Base-by-base conservation (phyloP, 139 green algal species). In the Astrephomene gubernaculifera region DNA sequence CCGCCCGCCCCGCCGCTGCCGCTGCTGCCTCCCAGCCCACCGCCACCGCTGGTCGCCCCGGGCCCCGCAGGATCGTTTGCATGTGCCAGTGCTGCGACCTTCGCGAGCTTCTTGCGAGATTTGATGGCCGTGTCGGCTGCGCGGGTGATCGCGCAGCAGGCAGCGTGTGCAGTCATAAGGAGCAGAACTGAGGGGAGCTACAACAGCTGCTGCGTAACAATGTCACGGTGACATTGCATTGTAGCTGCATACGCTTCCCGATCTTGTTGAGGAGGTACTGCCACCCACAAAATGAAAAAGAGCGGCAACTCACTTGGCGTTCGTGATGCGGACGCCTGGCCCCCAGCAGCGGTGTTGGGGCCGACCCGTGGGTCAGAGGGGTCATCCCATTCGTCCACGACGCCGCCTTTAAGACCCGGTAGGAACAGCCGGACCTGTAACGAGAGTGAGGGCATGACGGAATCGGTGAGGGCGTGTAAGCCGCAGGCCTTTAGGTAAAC, bases 101-200 rank as follows among this genome's bases (percentile, higher is more conserved):
- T 82, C 0, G 43, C 53, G 9, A 87, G 41, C 35, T 76, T 82
- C 82, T 87, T 87, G 7, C 71, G 60, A 1, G 60, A 25, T 25
- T 87, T 87, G 57, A 69, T 41, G 9, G 57, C 39, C 24, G 82
- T 45, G 27, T 87, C 82, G 39, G n/a, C 82, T 87, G 82, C 31
- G 24, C 14, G 63, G 57, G 57, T n/a, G 49, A 57, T 57, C 17
- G 49, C 12, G n/a, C n/a, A n/a, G n/a, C n/a, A n/a, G n/a, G n/a
- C n/a, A n/a, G n/a, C n/a, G n/a, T n/a, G n/a, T n/a, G n/a, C n/a
- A n/a, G n/a, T n/a, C n/a, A n/a, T n/a, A n/a, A n/a, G n/a, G n/a
- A n/a, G n/a, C n/a, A n/a, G n/a, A n/a, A n/a, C n/a, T n/a, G n/a
- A n/a, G n/a, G n/a, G n/a, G n/a, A n/a, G n/a, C n/a, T n/a, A n/a